Evolutionary conservation across 106 monocot species (phyloP), one percentile per base, ranked within the genome.

Genomic region (Acorus gramineus): DNA sequence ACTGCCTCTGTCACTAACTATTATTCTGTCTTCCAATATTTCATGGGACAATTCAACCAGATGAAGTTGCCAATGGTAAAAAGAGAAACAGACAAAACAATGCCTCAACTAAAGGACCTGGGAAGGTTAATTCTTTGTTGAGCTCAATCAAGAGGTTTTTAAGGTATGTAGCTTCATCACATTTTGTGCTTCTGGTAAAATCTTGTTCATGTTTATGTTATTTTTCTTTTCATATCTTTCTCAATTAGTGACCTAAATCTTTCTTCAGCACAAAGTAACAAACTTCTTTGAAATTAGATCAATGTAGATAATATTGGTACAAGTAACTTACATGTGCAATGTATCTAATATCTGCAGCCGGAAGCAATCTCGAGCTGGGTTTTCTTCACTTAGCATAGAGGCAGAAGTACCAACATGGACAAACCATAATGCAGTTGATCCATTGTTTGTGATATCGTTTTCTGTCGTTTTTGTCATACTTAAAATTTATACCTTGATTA

Each of bases 141-240:
- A 70, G 65, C 61, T 80, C 69, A 47, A 65, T 92, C 46, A 84
- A 64, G 74, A 75, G 70, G 42, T 63, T 92, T 62, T 92, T 92
- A 73, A 61, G 92, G 92, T 92, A 81, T 62, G 71, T 72, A 60
- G 7, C 47, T 7, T n/a, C 4, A 4, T n/a, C 13, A 9, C n/a
- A 9, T 4, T 7, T 56, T n/a, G 13, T 56, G 6, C 13, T 56
- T 56, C 6, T 56, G 56, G 11, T 56, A 56, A 0, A 10, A 4
- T n/a, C 4, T 56, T 56, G 10, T 12, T n/a, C 4, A 10, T 10
- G 11, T 11, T n/a, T 56, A 56, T 56, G 2, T 28, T 28, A 56
- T 56, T 56, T 28, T 28, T 28, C 28, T 28, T 28, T 28, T 28
- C 28, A 28, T 28, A 28, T 28, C 28, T 28, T 28, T 28, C 28